Base-by-base conservation (phyloP, 202 grass and related monocot genomes). In the Dendrocalamus latiflorus region DNA sequence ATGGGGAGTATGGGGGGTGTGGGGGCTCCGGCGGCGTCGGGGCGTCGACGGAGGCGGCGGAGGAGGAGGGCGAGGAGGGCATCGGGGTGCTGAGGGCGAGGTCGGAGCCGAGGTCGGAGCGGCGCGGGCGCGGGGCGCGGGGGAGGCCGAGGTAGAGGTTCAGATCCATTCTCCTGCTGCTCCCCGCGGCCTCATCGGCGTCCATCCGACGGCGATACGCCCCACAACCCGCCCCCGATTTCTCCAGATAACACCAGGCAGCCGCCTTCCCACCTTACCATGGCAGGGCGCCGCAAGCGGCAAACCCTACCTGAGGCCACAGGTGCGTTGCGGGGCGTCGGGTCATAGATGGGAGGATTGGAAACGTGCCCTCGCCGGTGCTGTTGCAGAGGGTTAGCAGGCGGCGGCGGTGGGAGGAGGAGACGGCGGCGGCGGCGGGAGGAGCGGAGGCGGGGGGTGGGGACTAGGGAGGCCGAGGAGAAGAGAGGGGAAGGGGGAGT, bases 61-160 rank as follows among this genome's bases (percentile, higher is more conserved):
- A 88, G 41, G 88, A 87, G 2, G 94, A 93, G 6, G 94, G 86
- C 13, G 90, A 92, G 24, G 92, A 94, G 9, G 91, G 86, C 90
- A 95, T 90, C 80, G 91, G 91, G 41, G 92, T 85, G 87, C 91
- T 91, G 80, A 95, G 96, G 39, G 91, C 89, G 43, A 99, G 90
- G 86, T 99, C 96, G 66, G 96, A 99, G 30, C 96, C 96, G 25
- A 95, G 90, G 90, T 95, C 96, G 11, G 84, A 87, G 85, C 91
- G 85, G 44, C 83, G 91, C 45, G 81, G 88, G 61, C 91, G 91
- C 26, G 91, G 93, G n/a, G 88, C 87, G 72, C 70, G 93, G 58
- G 93, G 93, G 60, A 92, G 91, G 28, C 96, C 96, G 41, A 99
- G 88, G 80, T 96, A 96, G 28, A 99, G 96, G 79, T 99, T 99